phyloP scores from a whole-genome alignment of 2,329 filamentous ascomycete genomes.

The Aspergillus transmontanensis region DNA sequence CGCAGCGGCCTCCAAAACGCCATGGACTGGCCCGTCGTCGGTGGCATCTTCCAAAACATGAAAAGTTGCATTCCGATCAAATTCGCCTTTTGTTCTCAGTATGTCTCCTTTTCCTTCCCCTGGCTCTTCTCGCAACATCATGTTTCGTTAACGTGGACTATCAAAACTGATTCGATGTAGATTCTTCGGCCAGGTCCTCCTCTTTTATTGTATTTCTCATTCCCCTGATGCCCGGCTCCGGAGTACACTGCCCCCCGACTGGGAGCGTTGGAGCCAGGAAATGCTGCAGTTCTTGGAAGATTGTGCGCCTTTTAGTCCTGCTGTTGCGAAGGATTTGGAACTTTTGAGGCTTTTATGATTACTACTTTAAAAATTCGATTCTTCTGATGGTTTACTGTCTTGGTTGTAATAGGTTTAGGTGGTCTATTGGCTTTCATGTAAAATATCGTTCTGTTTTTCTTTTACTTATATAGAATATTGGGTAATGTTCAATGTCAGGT shows the following conservation, averaged over 20 bases:
- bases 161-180: conserved; percentile 16
- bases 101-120: conserved; percentile 9
- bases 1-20: conserved; percentile 41
- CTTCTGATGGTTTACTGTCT: background rate
- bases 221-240: conserved; percentile 39
- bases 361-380: background rate
- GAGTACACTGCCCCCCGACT: conserved; percentile 39
- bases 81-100: conserved; percentile 46
- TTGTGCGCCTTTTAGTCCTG: conserved; percentile 41
- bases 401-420: background rate
- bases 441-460: background rate
- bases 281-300: conserved; percentile 45
- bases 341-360: conserved; percentile 35
- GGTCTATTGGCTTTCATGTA: background rate
- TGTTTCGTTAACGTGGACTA: background rate
- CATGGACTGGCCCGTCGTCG: conserved; percentile 45
- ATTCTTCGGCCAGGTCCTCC: conserved; percentile 46
- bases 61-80: conserved; percentile 46
- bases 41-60: conserved; percentile 44
- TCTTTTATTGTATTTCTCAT: conserved; percentile 46
- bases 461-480: background rate
- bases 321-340: conserved; percentile 44
- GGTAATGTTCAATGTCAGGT: background rate
- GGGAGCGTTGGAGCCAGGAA: conserved; percentile 45
- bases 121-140: too few species aligned